A percentile compares a stretch with the other conserved stretches of the same genome.
Evolutionary conservation across 1,139 yeast genomes (phyloP).

Genomic region (Nadsonia commutata): DNA sequence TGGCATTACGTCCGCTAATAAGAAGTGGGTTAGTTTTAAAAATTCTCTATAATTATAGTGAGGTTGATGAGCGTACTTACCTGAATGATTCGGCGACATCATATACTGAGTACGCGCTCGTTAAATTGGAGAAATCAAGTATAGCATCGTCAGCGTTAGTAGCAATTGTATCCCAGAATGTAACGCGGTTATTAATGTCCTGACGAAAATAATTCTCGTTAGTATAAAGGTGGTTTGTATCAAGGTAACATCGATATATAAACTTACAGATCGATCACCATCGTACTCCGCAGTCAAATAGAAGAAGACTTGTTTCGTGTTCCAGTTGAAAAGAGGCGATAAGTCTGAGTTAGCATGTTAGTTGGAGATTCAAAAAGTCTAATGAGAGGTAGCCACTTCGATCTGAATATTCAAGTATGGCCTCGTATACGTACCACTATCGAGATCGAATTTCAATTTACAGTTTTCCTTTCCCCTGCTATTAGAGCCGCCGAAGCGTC

Average conservation of each 20-base stretch:
- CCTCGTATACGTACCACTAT: slow-evolving; percentile 20
- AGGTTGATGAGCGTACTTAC: too few species aligned
- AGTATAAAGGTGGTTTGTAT: neutral
- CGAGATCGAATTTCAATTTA: slow-evolving; percentile 55
- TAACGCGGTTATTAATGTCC: slow-evolving; percentile 43
- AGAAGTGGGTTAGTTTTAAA: too few species aligned
- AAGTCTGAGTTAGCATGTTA: slow-evolving; percentile 29
- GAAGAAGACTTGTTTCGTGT: slow-evolving; percentile 85
- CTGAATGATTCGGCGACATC: slow-evolving; percentile 60
- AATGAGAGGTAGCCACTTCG: too few species aligned
- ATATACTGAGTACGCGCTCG: slow-evolving; percentile 77
- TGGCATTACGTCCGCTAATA: slow-evolving; percentile 49
- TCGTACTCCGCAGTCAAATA: slow-evolving; percentile 83
- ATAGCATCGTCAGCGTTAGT: slow-evolving; percentile 42
- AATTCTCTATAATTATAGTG: neutral
- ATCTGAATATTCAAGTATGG: too few species aligned
- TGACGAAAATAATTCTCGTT: too few species aligned
- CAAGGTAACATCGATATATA: neutral
- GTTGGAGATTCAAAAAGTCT: too few species aligned
- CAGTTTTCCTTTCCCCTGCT: slow-evolving; percentile 72
- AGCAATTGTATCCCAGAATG: slow-evolving; percentile 85
- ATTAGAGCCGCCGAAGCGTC: slow-evolving; percentile 56
- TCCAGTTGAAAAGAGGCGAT: slow-evolving; percentile 81
- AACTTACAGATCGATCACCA: slow-evolving; percentile 31
- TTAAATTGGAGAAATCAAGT: slow-evolving; percentile 35